Evolutionary conservation across 352 stramenopile species (phyloP).

Genomic region (Thraustotheca clavata): DNA sequence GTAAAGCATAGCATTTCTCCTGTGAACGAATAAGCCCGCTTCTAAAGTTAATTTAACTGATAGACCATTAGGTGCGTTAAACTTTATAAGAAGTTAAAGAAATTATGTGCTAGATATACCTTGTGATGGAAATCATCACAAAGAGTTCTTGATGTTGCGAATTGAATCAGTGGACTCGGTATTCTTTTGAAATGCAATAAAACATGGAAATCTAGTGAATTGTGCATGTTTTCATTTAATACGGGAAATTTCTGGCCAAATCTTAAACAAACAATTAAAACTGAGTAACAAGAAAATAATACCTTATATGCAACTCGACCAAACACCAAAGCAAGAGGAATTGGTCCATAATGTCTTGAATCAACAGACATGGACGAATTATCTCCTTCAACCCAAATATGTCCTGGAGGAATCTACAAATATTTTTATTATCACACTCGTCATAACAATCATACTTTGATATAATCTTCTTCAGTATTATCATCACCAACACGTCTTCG

Average conservation of each 20-base stretch:
- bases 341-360: conserved; percentile 89
- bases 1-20: no score
- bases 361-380: conserved; percentile 92
- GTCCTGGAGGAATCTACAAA: conserved; percentile 78
- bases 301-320: conserved; percentile 66
- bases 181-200: no score
- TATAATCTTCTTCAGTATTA: conserved; percentile 44
- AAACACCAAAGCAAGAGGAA: conserved; percentile 83
- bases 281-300: conserved; percentile 24
- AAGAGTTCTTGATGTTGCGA: no score
- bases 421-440: neutral
- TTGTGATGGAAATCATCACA: no score
- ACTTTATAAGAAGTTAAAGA: no score
- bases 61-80: no score
- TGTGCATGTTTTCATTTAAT: neutral
- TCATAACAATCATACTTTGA: neutral
- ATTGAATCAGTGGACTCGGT: no score
- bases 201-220: no score
- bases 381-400: conserved; percentile 96
- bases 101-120: no score
- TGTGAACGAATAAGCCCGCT: no score
- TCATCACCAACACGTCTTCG: conserved; percentile 62
- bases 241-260: conserved; percentile 1
- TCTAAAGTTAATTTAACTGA: no score
- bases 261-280: neutral